These are phyloP conservation scores for Curvularia sp. DNA, from an alignment of 2,329 filamentous ascomycete species.

Conservation along the genomic window DNA sequence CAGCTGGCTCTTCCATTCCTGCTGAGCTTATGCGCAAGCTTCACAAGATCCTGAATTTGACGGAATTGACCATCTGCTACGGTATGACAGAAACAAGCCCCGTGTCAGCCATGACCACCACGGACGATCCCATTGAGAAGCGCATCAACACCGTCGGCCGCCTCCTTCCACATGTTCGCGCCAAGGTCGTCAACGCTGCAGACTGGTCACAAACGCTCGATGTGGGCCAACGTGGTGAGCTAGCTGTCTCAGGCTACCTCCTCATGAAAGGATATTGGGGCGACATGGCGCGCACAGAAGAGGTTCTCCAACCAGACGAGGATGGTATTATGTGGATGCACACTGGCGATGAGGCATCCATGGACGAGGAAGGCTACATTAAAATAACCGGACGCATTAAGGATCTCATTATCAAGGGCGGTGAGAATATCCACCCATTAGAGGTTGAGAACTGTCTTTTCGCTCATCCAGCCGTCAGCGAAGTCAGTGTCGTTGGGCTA, in stretches of 20 bases:
- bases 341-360: conserved; percentile 88
- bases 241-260: conserved; percentile 83
- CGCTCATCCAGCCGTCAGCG: conserved; percentile 71
- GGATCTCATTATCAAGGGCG: conserved; percentile 92
- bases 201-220: conserved; percentile 68
- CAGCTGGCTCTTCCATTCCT: conserved; percentile 85
- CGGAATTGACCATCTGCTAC: conserved; percentile 90
- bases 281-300: conserved; percentile 72
- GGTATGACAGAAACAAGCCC: conserved; percentile 93
- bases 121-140: conserved; percentile 74
- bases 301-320: conserved; percentile 68
- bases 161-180: conserved; percentile 81
- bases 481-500: conserved; percentile 84
- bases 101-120: conserved; percentile 79
- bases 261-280: conserved; percentile 92
- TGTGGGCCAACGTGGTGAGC: conserved; percentile 74
- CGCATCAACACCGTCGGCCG: conserved; percentile 78
- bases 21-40: conserved; percentile 79
- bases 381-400: conserved; percentile 91
- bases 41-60: conserved; percentile 75
- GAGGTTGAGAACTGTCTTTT: conserved; percentile 91
- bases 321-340: conserved; percentile 79
- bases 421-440: conserved; percentile 94
- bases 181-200: conserved; percentile 76
- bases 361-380: conserved; percentile 84